These are phyloP conservation scores for Ogataea naganishii DNA, from an alignment of 805 yeast genomes.

Conservation along the genomic window DNA sequence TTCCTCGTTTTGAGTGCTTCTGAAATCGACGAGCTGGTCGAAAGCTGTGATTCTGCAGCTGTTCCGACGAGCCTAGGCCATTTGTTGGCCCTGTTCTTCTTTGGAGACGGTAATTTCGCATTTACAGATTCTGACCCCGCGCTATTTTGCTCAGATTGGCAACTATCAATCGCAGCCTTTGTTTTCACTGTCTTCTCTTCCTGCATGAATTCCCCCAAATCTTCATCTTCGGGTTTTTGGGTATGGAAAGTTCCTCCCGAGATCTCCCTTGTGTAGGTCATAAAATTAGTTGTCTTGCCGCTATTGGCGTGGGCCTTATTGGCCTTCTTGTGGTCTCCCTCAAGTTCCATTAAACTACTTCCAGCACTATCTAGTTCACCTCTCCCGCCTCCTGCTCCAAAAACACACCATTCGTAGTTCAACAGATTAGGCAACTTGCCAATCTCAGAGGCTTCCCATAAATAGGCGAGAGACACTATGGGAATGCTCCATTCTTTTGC, in stretches of 20 bases:
- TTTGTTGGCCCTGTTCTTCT: conserved; percentile 32
- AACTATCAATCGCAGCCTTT: too few relatives aligned
- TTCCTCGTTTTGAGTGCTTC: too few relatives aligned
- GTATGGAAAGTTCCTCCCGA: background rate
- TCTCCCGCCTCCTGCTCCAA: conserved; percentile 32
- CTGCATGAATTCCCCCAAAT: conserved; percentile 4
- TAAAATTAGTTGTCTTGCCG: conserved; percentile 1
- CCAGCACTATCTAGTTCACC: conserved; percentile 18
- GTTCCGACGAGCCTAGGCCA: conserved; percentile 42
- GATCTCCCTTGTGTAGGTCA: too few relatives aligned
- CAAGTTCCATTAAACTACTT: conserved; percentile 11
- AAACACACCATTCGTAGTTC: conserved; percentile 47
- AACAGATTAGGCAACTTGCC: conserved; percentile 31
- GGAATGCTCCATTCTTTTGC: conserved; percentile 53
- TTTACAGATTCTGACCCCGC: too few relatives aligned
- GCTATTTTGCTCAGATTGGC: too few relatives aligned
- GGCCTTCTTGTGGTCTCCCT: too few relatives aligned
- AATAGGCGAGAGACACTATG: conserved; percentile 42
- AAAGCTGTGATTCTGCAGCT: conserved; percentile 28
- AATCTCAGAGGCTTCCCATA: conserved; percentile 41
- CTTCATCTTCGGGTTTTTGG: conserved; percentile 13
- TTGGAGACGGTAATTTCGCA: conserved; percentile 45
- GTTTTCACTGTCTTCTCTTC: too few relatives aligned
- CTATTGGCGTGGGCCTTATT: conserved; percentile 1
- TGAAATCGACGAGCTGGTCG: too few relatives aligned